These are phyloP conservation scores for Kalanchoe fedtschenkoi DNA, from an alignment of 164 flowering plant species.

Conservation along the genomic window DNA sequence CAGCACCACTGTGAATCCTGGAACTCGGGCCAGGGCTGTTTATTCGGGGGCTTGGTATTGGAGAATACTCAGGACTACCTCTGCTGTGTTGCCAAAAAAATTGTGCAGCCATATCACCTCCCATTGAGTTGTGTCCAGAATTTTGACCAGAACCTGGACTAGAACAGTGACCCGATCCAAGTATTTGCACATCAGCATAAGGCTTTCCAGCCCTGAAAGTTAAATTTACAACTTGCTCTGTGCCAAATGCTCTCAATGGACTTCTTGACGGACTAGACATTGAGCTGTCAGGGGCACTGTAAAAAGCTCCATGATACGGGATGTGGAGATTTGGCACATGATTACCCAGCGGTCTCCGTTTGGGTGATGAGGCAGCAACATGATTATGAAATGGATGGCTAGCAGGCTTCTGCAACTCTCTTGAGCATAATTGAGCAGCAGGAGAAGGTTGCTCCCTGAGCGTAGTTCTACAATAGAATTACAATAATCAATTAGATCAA, in stretches of 20 bases:
- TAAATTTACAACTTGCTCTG: conserved; percentile 45
- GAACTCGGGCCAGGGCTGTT: conserved; percentile 63
- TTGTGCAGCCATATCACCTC: conserved; percentile 62
- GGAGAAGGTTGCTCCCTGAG: conserved; percentile 25
- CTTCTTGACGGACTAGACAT: conserved; percentile 94
- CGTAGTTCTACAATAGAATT: too few relatives aligned
- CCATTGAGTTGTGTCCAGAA: conserved; percentile 67
- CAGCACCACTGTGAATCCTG: conserved; percentile 59
- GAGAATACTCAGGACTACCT: conserved; percentile 66
- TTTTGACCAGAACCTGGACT: conserved; percentile 89
- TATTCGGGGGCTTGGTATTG: conserved; percentile 62
- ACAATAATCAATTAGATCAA: too few relatives aligned
- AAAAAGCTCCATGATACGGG: conserved; percentile 44
- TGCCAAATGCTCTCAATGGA: conserved; percentile 53
- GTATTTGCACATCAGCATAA: conserved; percentile 46
- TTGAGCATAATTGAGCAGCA: conserved; percentile 22
- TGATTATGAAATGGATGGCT: conserved; percentile 25
- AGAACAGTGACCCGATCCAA: conserved; percentile 89
- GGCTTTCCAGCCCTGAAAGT: conserved; percentile 49
- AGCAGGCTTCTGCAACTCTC: conserved; percentile 36
- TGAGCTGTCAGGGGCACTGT: conserved; percentile 86
- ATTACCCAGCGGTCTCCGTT: conserved; percentile 33
- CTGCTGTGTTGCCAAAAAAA: conserved; percentile 61
- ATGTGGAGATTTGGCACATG: conserved; percentile 54
- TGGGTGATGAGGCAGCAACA: conserved; percentile 40